Base-by-base conservation (phyloP, 176 grass and related monocot species). In the Oryza glumipatula region DNA sequence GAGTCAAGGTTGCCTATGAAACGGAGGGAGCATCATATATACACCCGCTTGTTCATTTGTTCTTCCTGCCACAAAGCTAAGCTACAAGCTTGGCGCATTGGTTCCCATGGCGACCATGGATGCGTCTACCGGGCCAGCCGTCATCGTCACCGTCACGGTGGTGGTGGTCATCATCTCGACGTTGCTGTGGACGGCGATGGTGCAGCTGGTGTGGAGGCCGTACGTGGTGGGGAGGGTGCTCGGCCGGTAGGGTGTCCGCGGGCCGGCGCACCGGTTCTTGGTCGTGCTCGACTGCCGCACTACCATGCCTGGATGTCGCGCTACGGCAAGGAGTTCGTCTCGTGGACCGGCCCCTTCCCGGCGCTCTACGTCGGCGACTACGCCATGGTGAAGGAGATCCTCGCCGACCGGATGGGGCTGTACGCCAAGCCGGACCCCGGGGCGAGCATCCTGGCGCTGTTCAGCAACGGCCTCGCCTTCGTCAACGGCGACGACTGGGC, bases 401-500 rank as follows among this genome's bases (percentile, higher is more conserved):
- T 24, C 23, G 23, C 23, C 23, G 23, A 24, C 23, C 23, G 23
- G 23, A 24, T 1, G 23, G 23, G 23, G 23, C 1, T 24, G 23
- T 24, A 24, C 23, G 23, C 23, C 23, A 24, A 24, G 23, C 23
- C 23, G 23, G 23, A 24, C 23, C 23, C 23, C 23, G 21, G 28
- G 0, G 85, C 90, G 0, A 44, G 6, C 24, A 3, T 92, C 21
- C 0, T 90, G 36, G 83, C 90, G 7, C 30, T 95, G 52, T 4
- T 95, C 2, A 90, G 93, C 17, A 86, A 67, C 11, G 93, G 93
- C 11, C 82, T 95, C 6, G 13, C 30, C 3, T 51, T 88, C 44
- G 36, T 23, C 7, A 38, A 88, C 10, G 93, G 93, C 30, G 74
- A 89, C 2, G 82, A 95, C 41, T 95, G 93, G 93, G 75, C 35